Evolutionary conservation across 1,284 basidiomycete genomes (phyloP).

Genomic region (Trichosporon faecale): DNA sequence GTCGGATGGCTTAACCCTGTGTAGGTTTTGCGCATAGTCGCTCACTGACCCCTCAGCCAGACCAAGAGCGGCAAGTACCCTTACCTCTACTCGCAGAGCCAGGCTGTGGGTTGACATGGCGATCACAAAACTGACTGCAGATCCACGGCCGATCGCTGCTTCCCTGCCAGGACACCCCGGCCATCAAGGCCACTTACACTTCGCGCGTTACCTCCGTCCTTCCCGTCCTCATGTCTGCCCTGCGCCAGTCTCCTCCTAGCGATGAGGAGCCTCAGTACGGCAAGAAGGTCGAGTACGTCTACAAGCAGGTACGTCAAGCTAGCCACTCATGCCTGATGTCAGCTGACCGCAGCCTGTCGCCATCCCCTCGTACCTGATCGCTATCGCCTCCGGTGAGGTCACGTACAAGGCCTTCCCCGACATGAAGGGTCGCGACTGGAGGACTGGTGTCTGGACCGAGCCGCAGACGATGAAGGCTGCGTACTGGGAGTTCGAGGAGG

Average conservation of each 20-base stretch:
- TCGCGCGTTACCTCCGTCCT: constrained; percentile 71
- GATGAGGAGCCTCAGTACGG: constrained; percentile 68
- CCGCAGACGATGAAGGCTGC: constrained; percentile 74
- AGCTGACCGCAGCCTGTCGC: constrained; percentile 62
- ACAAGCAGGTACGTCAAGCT: constrained; percentile 57
- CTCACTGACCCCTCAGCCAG: constrained; percentile 58
- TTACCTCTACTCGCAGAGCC: constrained; percentile 91
- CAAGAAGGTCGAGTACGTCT: constrained; percentile 53
- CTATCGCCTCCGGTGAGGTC: constrained; percentile 79
- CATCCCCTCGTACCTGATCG: constrained; percentile 82
- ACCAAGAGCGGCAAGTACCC: constrained; percentile 83
- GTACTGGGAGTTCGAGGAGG: constrained; percentile 83
- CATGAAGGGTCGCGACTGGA: constrained; percentile 66
- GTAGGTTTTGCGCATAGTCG: constrained; percentile 53
- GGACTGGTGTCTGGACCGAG: constrained; percentile 83
- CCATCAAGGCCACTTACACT: constrained; percentile 62
- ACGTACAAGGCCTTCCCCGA: constrained; percentile 66
- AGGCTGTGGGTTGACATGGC: constrained; percentile 57
- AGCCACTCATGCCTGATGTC: background rate
- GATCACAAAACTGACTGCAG: constrained; percentile 25
- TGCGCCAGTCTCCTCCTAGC: constrained; percentile 69
- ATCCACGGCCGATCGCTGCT: constrained; percentile 79
- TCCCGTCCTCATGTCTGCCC: constrained; percentile 78
- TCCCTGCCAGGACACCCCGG: constrained; percentile 64
- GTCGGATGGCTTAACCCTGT: constrained; percentile 91